Conservation (phyloP, 139 green algal species). For the Tetradesmus lagerheimii region DNA sequence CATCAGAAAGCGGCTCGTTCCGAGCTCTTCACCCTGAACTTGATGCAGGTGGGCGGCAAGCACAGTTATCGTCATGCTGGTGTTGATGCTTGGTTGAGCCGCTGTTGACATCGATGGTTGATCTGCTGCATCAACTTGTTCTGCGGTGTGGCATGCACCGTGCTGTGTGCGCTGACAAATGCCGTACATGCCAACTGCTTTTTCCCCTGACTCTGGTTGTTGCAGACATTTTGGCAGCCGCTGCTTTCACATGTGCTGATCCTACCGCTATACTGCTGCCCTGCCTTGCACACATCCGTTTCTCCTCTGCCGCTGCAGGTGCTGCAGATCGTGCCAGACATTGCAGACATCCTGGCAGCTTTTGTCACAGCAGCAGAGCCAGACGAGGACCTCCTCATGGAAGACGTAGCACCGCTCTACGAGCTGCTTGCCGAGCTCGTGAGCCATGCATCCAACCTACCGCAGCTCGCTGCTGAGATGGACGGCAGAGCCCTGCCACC, state of each 20-base stretch:
- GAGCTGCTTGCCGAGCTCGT: constrained; percentile 26
- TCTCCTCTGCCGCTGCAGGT: not conserved
- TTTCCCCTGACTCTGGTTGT: too few species aligned
- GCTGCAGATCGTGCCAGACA: constrained; percentile 27
- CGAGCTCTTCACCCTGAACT: too few species aligned
- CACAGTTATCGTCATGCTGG: too few species aligned
- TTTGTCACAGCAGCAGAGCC: not conserved
- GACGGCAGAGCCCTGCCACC: not conserved
- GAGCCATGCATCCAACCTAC: constrained; percentile 21
- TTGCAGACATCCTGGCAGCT: constrained; percentile 11
- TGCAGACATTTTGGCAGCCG: not conserved
- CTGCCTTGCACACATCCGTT: not conserved
- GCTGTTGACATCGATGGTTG: too few species aligned
- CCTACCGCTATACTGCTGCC: not conserved
- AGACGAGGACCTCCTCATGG: not conserved
- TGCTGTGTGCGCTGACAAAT: too few species aligned
- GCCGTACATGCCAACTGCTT: too few species aligned
- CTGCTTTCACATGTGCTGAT: not conserved
- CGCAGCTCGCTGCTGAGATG: constrained; percentile 21
- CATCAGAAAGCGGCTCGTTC: too few species aligned
- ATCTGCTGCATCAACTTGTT: too few species aligned
- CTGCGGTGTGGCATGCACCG: too few species aligned
- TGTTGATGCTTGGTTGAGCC: too few species aligned
- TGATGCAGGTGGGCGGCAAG: too few species aligned
- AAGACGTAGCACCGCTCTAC: constrained; percentile 1